Percentiles rank a stretch among this genome's conserved stretches.
Conservation (phyloP, 164 flowering plant species). For the Akebia trifoliata region DNA sequence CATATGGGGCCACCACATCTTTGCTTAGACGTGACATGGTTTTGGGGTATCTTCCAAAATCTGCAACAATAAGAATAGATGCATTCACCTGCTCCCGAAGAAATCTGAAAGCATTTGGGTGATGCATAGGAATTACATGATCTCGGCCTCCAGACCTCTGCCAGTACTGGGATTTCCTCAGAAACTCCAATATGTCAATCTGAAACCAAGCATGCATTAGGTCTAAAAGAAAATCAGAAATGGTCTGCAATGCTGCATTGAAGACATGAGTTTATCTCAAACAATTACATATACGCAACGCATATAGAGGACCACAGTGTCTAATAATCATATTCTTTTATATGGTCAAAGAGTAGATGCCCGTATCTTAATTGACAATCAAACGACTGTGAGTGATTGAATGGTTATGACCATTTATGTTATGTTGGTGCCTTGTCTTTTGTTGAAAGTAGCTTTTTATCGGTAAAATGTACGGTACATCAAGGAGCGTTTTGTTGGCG, state of each 20-base stretch:
- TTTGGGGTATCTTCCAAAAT: conserved; percentile 80
- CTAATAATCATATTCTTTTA: too few relatives aligned
- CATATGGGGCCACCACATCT: conserved; percentile 96
- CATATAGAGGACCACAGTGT: not conserved
- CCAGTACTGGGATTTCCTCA: conserved; percentile 73
- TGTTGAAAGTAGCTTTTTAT: too few relatives aligned
- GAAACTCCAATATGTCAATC: conserved; percentile 64
- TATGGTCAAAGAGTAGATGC: too few relatives aligned
- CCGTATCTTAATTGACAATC: too few relatives aligned
- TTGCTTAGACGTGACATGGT: conserved; percentile 64
- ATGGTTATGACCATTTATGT: too few relatives aligned
- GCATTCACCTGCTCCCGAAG: conserved; percentile 71
- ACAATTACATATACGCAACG: not conserved
- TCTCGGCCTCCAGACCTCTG: conserved; percentile 80
- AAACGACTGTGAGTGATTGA: too few relatives aligned
- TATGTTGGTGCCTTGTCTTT: too few relatives aligned
- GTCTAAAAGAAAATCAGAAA: not conserved
- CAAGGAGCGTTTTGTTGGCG: too few relatives aligned
- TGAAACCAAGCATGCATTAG: conserved; percentile 27
- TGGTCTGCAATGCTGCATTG: not conserved
- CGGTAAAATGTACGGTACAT: too few relatives aligned
- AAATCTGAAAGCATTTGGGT: conserved; percentile 97
- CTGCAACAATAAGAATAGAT: conserved; percentile 85
- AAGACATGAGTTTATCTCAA: not conserved
- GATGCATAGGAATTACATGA: conserved; percentile 94